phyloP scores from a whole-genome alignment of 1,284 basidiomycete genomes.

The Irpex rosettiformis region DNA sequence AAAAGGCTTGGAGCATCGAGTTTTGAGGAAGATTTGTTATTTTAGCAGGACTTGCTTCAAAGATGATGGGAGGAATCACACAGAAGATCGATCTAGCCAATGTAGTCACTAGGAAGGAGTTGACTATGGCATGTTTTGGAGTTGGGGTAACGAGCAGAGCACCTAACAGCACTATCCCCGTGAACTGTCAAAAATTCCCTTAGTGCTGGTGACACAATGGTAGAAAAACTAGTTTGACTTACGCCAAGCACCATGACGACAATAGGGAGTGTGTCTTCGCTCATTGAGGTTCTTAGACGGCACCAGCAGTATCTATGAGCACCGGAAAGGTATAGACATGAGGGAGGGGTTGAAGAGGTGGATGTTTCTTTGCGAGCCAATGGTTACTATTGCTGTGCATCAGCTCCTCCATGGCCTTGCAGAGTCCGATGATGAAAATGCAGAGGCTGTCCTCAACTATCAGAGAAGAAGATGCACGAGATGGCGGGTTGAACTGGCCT shows the following conservation, averaged over 20 bases:
- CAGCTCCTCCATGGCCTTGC: neutral
- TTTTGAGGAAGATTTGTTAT: conserved; percentile 10
- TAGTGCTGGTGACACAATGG: neutral
- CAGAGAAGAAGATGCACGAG: neutral
- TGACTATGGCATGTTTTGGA: conserved; percentile 25
- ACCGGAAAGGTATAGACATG: neutral
- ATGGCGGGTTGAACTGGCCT: neutral
- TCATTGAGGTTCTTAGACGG: neutral
- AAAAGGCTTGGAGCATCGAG: conserved; percentile 15
- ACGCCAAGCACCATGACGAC: conserved; percentile 23
- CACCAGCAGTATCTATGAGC: neutral
- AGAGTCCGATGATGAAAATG: neutral
- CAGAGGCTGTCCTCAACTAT: neutral
- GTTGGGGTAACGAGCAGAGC: conserved; percentile 24
- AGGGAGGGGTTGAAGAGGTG: neutral
- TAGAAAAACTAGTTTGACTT: neutral
- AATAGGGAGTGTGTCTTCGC: conserved; percentile 11
- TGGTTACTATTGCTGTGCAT: neutral
- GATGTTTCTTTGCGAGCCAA: neutral
- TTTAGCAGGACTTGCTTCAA: conserved; percentile 10
- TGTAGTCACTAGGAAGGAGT: conserved; percentile 20
- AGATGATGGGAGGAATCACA: conserved; percentile 18
- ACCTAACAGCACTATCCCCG: conserved; percentile 18
- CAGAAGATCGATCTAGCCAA: conserved; percentile 21
- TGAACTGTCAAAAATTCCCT: conserved; percentile 7